Evolutionary conservation across 106 monocot species (phyloP), one percentile per base, ranked within the genome.

Genomic region (Ottelia alismoides): DNA sequence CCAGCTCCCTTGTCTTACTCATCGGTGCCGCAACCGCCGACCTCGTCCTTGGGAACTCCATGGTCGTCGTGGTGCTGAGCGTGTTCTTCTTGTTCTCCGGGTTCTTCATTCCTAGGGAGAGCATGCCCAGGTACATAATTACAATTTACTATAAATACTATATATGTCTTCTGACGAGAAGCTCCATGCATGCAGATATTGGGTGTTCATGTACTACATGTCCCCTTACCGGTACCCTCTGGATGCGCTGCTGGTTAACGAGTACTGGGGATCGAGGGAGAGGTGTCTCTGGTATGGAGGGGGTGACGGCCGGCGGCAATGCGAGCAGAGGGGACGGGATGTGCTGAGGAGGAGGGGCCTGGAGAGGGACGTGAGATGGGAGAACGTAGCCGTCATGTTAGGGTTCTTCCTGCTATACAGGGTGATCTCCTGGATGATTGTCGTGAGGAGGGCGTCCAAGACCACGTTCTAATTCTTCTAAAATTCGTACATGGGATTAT

Each of bases 51-150:
- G 96, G 85, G 16, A 98, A 98, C 50, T 85, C 89, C 2, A 72
- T 98, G 20, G 79, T 98, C 51, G 76, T 79, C 74, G 30, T 73
- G 17, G 85, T 76, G 26, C 31, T 98, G 29, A 85, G 70, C 35
- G 53, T 75, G 12, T 98, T 89, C 85, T 98, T 98, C 65, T 78
- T 98, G 16, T 89, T 98, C 74, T 98, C 94, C 6, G 94, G 94
- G 3, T 98, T 85, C 64, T 98, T 98, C 70, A 88, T 98, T 4
- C 79, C 78, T 2, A 89, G 78, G 55, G 82, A 77, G 11, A 85
- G 89, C 72, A 85, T 89, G 31, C 89, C 89, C 14, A 72, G 63
- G 63, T 96, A 82, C 30, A 89, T 88, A 85, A 2, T 89, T 2
- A 85, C 82, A 60, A 96, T 96, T 88, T 96, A 96, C 85, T n/a